phyloP scores from a whole-genome alignment of 768 basidiomycete species.

The Kondoa malvinella region DNA sequence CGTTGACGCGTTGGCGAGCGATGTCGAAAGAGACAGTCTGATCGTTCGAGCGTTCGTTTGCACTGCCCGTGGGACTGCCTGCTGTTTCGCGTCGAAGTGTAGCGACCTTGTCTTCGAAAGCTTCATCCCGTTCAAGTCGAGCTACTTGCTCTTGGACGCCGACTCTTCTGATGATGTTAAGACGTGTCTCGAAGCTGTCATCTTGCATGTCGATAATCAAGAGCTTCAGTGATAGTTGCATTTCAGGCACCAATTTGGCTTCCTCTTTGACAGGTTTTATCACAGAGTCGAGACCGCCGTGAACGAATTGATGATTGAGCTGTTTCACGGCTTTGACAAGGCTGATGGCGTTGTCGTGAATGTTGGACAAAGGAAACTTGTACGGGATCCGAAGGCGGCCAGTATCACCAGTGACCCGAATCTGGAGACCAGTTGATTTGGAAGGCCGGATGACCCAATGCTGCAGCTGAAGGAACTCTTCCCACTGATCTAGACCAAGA shows the following conservation, averaged over 20 bases:
- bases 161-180: conserved; percentile 56
- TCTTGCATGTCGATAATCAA: conserved; percentile 65
- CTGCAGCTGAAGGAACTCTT: conserved; percentile 50
- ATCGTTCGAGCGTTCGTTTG: conserved; percentile 36
- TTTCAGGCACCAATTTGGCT: conserved; percentile 52
- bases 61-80: background rate
- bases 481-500: conserved; percentile 43
- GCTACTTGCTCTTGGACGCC: conserved; percentile 55
- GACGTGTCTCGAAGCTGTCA: conserved; percentile 59
- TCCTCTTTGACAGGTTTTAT: conserved; percentile 52
- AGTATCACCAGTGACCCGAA: conserved; percentile 47
- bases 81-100: conserved; percentile 27
- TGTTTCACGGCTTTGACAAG: conserved; percentile 59
- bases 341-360: conserved; percentile 53
- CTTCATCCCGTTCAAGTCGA: conserved; percentile 57
- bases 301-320: conserved; percentile 42
- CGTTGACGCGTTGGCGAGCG: conserved; percentile 50
- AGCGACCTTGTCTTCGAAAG: conserved; percentile 61
- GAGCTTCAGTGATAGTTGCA: conserved; percentile 44
- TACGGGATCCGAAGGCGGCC: conserved; percentile 62
- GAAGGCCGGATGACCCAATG: conserved; percentile 36
- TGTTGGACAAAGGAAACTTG: conserved; percentile 55
- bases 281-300: conserved; percentile 41
- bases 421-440: conserved; percentile 21
- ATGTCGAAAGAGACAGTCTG: conserved; percentile 49